Conservation (phyloP, 208 protist species). For the Trypanosoma cruzi region DNA sequence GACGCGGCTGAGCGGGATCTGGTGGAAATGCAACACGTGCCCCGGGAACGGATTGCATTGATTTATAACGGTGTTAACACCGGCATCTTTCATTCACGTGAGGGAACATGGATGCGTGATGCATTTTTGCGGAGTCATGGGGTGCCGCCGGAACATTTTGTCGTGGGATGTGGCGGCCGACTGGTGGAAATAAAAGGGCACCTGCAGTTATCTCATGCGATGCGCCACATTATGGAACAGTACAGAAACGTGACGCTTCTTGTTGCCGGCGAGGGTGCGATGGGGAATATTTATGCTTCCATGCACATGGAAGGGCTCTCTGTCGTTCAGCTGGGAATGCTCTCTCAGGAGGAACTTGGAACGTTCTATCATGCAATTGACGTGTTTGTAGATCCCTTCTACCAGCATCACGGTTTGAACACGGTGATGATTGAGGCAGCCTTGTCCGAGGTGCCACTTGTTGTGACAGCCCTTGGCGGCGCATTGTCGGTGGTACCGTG, state of each 20-base stretch:
- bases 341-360: slow-evolving; percentile 24
- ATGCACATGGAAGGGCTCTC: slow-evolving; percentile 18
- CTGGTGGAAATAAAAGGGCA: slow-evolving; percentile 37
- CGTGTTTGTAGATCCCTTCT: slow-evolving; percentile 44
- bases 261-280: slow-evolving; percentile 28
- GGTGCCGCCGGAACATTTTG: slow-evolving; percentile 21
- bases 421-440: slow-evolving; percentile 44
- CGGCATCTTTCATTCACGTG: slow-evolving; percentile 24
- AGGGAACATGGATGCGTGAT: not conserved
- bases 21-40: slow-evolving; percentile 22
- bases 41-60: slow-evolving; percentile 7
- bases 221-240: slow-evolving; percentile 21
- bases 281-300: slow-evolving; percentile 4
- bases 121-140: slow-evolving; percentile 13
- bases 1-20: slow-evolving; percentile 23
- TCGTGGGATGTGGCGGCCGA: slow-evolving; percentile 39
- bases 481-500: slow-evolving; percentile 32
- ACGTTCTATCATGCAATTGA: slow-evolving; percentile 36
- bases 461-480: slow-evolving; percentile 27
- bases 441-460: slow-evolving; percentile 29
- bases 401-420: slow-evolving; percentile 40
- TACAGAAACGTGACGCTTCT: slow-evolving; percentile 29
- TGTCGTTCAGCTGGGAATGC: slow-evolving; percentile 34
- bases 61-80: slow-evolving; percentile 43
- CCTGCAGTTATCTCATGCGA: slow-evolving; percentile 27